Percentiles rank a stretch among this genome's conserved stretches.
These are phyloP conservation scores for Euptelea pleiosperma DNA, from an alignment of 164 flowering plant species.

Conservation along the genomic window DNA sequence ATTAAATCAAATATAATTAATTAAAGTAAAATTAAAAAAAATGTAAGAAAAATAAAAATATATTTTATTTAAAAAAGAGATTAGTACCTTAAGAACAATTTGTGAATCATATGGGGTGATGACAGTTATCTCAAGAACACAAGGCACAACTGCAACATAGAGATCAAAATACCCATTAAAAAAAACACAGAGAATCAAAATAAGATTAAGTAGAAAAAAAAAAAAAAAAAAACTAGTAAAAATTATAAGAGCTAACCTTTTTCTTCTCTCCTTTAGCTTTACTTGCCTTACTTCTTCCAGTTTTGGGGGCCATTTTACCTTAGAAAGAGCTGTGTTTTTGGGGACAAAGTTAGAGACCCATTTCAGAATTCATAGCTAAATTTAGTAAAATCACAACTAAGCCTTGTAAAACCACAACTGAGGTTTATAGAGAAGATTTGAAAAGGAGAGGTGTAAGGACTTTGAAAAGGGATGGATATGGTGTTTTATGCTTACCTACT, in stretches of 20 bases:
- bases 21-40: not conserved
- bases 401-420: too few relatives aligned
- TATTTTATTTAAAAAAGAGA: not conserved
- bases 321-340: not conserved
- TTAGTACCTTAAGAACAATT: conserved; percentile 68
- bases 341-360: conserved; percentile 5
- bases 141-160: conserved; percentile 59
- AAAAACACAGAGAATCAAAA: not conserved
- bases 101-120: conserved; percentile 77
- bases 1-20: not conserved
- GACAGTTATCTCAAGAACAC: conserved; percentile 70
- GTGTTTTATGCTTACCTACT: conserved; percentile 24
- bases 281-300: conserved; percentile 59
- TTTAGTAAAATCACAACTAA: not conserved
- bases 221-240: conserved; percentile 1
- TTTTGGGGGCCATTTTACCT: conserved; percentile 65
- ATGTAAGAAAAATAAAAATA: not conserved
- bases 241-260: conserved; percentile 43
- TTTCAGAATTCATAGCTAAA: conserved; percentile 6
- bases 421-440: not conserved
- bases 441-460: too few relatives aligned
- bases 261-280: conserved; percentile 68
- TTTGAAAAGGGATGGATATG: too few relatives aligned
- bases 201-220: not conserved
- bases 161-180: conserved; percentile 7